Evolutionary conservation across 2,329 filamentous ascomycete species (phyloP).

Genomic region (Apiospora rasikravindrae): DNA sequence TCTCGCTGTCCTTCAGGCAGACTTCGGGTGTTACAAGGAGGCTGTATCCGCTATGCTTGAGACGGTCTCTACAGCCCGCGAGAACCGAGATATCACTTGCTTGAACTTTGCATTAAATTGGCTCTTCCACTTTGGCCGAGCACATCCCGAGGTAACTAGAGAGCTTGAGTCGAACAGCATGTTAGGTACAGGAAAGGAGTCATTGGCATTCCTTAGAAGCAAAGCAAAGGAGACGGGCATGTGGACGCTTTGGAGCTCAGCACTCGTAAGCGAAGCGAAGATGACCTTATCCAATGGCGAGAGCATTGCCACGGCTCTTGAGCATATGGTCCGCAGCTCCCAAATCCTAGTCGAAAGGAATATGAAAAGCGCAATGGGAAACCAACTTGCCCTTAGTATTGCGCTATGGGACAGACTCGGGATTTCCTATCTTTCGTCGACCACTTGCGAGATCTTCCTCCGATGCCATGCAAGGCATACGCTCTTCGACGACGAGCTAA

Average conservation of each 20-base stretch:
- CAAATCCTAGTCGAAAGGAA: slow-evolving; percentile 81
- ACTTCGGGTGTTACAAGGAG: slow-evolving; percentile 90
- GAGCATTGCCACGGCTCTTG: slow-evolving; percentile 67
- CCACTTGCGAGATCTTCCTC: slow-evolving; percentile 75
- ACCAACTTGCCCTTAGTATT: slow-evolving; percentile 74
- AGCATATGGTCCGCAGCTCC: slow-evolving; percentile 81
- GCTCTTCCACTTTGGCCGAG: slow-evolving; percentile 92
- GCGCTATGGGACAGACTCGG: slow-evolving; percentile 80
- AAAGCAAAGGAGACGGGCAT: slow-evolving; percentile 87
- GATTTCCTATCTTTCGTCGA: slow-evolving; percentile 57
- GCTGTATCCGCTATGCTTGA: slow-evolving; percentile 95
- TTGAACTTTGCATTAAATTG: slow-evolving; percentile 95
- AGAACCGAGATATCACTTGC: slow-evolving; percentile 90
- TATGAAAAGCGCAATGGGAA: slow-evolving; percentile 73
- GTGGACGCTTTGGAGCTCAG: slow-evolving; percentile 83
- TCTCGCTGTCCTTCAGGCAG: slow-evolving; percentile 88
- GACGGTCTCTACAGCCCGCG: slow-evolving; percentile 90
- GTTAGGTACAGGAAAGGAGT: slow-evolving; percentile 80
- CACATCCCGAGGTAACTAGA: slow-evolving; percentile 76
- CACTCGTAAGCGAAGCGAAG: slow-evolving; percentile 85
- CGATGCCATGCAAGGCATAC: slow-evolving; percentile 67
- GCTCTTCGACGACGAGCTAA: slow-evolving; percentile 77
- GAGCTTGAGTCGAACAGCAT: slow-evolving; percentile 74
- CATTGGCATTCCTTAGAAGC: slow-evolving; percentile 79
- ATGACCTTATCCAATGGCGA: slow-evolving; percentile 75